Evolutionary conservation across 208 protist genomes (phyloP).

Genomic region (Crithidia sp.): DNA sequence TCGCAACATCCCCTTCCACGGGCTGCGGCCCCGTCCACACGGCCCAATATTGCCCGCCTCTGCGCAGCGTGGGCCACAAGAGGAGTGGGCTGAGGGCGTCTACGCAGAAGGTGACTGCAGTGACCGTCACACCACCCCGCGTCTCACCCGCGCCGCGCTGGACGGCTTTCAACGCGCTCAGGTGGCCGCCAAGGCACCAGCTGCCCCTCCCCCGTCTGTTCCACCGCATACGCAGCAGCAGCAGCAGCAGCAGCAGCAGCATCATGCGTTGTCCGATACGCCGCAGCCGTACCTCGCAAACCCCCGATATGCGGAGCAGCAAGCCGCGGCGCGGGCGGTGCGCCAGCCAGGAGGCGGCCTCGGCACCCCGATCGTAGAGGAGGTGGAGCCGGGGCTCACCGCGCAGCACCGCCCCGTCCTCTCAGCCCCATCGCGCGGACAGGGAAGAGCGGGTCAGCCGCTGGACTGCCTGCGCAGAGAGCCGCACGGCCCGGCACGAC

Average conservation of each 20-base stretch:
- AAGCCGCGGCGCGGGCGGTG: neutral
- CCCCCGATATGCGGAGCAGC: constrained; percentile 19
- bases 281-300: constrained; percentile 9
- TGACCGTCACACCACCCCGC: neutral
- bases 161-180: constrained; percentile 15
- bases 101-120: too few relatives aligned
- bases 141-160: constrained; percentile 19
- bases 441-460: neutral
- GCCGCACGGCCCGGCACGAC: too few relatives aligned
- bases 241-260: neutral
- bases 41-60: neutral
- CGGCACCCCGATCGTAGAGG: neutral
- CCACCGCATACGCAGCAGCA: neutral
- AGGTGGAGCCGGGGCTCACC: neutral
- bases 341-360: neutral
- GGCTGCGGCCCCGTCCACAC: neutral
- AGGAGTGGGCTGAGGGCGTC: neutral
- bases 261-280: neutral
- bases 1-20: constrained; percentile 18
- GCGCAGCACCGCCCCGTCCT: neutral
- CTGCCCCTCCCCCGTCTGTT: neutral
- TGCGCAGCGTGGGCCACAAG: neutral
- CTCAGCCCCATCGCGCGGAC: constrained; percentile 5
- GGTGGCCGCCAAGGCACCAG: neutral
- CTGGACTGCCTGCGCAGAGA: neutral